Percentiles rank a stretch among this genome's conserved stretches.
phyloP scores from a whole-genome alignment of 805 yeast species.

The Lachancea meyersii region DNA sequence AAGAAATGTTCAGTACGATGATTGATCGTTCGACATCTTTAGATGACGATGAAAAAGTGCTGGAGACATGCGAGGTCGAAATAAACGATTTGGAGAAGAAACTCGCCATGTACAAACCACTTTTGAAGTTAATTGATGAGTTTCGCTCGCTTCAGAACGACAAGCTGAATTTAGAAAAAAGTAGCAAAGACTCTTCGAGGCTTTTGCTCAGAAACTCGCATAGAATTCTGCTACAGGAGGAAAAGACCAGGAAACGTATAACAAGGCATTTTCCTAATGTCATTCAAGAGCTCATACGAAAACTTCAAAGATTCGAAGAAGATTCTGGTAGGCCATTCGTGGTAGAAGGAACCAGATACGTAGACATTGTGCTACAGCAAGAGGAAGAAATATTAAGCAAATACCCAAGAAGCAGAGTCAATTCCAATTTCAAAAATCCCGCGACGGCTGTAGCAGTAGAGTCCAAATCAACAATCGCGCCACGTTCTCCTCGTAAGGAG shows the following conservation, averaged over 20 bases:
- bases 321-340: constrained; percentile 35
- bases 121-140: constrained; percentile 50
- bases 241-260: constrained; percentile 61
- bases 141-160: constrained; percentile 54
- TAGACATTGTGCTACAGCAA: constrained; percentile 25
- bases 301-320: constrained; percentile 45
- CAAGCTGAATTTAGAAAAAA: constrained; percentile 54
- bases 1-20: constrained; percentile 27
- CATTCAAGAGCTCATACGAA: constrained; percentile 43
- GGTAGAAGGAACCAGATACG: constrained; percentile 22
- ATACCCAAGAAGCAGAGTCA: constrained; percentile 31
- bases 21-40: constrained; percentile 14
- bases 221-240: constrained; percentile 73
- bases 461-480: neutral
- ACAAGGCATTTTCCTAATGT: constrained; percentile 63
- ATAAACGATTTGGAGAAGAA: constrained; percentile 46
- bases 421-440: constrained; percentile 4
- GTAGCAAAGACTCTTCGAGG: constrained; percentile 76
- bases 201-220: constrained; percentile 70
- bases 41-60: constrained; percentile 51
- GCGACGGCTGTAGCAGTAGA: neutral
- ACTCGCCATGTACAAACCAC: constrained; percentile 44
- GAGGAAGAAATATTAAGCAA: constrained; percentile 30
- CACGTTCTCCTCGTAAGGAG: constrained; percentile 5
- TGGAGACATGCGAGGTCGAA: constrained; percentile 61